Percentiles rank a stretch among this genome's conserved stretches.
Conservation (phyloP, 2,329 filamentous ascomycete species). For the Sporothrix globosa region DNA sequence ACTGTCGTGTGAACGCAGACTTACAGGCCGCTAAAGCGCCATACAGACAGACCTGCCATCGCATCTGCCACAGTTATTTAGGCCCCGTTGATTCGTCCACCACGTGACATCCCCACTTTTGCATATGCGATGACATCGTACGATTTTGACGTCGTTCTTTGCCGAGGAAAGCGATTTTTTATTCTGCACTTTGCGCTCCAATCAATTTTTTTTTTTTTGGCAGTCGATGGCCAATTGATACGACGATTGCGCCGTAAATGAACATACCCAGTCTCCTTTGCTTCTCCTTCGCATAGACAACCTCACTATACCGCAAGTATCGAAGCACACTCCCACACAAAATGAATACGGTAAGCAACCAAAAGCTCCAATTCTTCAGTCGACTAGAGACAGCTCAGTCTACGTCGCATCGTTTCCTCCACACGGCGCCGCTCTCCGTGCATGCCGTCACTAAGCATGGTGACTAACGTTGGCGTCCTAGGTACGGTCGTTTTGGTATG, state of each 20-base stretch:
- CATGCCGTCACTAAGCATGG: not conserved
- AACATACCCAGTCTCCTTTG: not conserved
- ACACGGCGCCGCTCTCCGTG: not conserved
- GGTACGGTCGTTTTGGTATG: slow-evolving; percentile 35
- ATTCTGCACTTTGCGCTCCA: not conserved
- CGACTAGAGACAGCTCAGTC: not conserved
- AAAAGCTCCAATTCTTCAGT: not conserved
- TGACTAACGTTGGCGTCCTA: not conserved
- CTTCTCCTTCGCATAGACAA: not conserved
- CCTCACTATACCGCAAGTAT: not conserved
- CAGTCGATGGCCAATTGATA: not conserved
- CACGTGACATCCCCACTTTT: slow-evolving; percentile 20
- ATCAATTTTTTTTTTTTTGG: not conserved
- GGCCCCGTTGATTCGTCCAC: not conserved
- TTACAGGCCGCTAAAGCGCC: no score
- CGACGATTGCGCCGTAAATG: not conserved
- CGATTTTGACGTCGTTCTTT: slow-evolving; percentile 8
- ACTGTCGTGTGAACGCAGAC: no score
- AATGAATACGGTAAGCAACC: slow-evolving; percentile 35
- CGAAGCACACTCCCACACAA: slow-evolving; percentile 9
- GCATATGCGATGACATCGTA: slow-evolving; percentile 24
- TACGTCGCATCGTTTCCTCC: not conserved
- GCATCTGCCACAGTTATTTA: not conserved
- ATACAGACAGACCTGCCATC: not conserved
- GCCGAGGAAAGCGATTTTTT: slow-evolving; percentile 2